These are phyloP conservation scores for Skeletonema menzelii DNA, from an alignment of 108 stramenopile genomes.

Conservation along the genomic window DNA sequence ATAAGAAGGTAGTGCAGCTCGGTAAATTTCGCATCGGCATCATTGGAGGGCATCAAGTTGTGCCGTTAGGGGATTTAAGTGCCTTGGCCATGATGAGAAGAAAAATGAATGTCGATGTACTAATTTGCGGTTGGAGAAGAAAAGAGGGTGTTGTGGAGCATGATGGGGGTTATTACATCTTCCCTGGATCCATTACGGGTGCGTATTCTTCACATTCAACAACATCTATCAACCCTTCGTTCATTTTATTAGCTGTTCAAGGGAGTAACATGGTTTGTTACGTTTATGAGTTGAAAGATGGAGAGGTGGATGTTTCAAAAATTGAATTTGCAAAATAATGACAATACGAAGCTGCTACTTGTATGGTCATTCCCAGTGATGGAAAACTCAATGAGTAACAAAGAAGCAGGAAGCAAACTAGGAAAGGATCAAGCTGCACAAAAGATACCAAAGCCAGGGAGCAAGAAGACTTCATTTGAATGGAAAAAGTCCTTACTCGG, in stretches of 20 bases:
- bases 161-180: constrained; percentile 74
- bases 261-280: constrained; percentile 93
- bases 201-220: constrained; percentile 69
- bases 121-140: constrained; percentile 96
- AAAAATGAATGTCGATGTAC: constrained; percentile 91
- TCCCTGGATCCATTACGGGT: constrained; percentile 85
- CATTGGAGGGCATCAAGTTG: constrained; percentile 92
- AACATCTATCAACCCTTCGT: constrained; percentile 55
- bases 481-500: no score
- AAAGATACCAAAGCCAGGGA: no score
- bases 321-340: constrained; percentile 76
- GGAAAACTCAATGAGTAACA: neutral
- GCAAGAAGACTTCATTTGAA: no score
- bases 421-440: neutral
- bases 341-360: neutral
- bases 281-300: constrained; percentile 78
- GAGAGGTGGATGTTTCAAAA: constrained; percentile 85
- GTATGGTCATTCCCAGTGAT: neutral
- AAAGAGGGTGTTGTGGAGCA: constrained; percentile 84
- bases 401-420: neutral
- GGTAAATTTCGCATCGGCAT: constrained; percentile 95
- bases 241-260: constrained; percentile 94
- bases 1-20: constrained; percentile 85
- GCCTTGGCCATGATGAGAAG: constrained; percentile 79
- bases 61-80: constrained; percentile 83